Evolutionary conservation across 176 grass and related monocot species (phyloP).

Genomic region (Aegilops longissima): DNA sequence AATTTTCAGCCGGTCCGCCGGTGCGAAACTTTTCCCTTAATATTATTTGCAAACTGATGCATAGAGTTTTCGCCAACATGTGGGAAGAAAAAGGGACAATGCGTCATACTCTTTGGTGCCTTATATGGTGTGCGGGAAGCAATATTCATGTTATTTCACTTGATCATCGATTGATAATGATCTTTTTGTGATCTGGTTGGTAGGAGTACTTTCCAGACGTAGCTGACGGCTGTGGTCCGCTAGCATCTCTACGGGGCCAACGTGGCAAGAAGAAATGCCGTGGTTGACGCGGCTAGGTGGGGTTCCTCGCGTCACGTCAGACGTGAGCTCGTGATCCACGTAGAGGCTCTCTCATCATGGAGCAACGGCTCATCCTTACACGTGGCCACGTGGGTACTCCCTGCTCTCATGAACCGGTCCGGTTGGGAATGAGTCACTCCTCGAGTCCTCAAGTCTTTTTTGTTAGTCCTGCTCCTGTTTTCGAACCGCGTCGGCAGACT

Average conservation of each 20-base stretch:
- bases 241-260: not conserved
- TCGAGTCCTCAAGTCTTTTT: too few species aligned
- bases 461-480: too few species aligned
- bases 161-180: slow-evolving; percentile 1
- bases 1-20: too few species aligned
- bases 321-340: slow-evolving; percentile 13
- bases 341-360: not conserved
- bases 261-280: not conserved
- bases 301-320: not conserved
- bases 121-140: slow-evolving; percentile 2
- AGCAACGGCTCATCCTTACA: not conserved
- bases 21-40: too few species aligned
- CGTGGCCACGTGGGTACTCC: not conserved
- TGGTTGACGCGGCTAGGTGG: not conserved
- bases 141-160: not conserved
- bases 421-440: too few species aligned
- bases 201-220: slow-evolving; percentile 13
- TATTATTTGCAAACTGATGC: too few species aligned
- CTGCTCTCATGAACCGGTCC: too few species aligned
- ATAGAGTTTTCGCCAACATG: too few species aligned
- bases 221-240: not conserved
- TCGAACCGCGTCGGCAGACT: too few species aligned
- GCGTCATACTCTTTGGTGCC: not conserved
- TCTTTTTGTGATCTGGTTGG: not conserved
- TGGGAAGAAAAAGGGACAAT: too few species aligned